Evolutionary conservation across 2,329 filamentous ascomycete species (phyloP).

Genomic region (Talaromyces marneffei): DNA sequence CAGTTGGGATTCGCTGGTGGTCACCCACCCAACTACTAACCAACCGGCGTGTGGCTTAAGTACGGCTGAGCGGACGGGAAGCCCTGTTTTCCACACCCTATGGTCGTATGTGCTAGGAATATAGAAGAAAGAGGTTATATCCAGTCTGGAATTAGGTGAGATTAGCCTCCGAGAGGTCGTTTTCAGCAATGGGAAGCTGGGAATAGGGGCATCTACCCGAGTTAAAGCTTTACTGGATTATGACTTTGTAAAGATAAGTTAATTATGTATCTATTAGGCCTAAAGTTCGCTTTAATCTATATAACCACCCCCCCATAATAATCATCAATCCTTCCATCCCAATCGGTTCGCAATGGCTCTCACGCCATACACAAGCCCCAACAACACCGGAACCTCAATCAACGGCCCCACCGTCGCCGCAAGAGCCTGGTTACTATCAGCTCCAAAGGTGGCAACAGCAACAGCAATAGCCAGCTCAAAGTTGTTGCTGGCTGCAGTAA

Average conservation of each 20-base stretch:
- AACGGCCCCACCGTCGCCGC: conserved; percentile 78
- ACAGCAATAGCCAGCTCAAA: conserved; percentile 90
- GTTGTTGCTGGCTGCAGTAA: conserved; percentile 87
- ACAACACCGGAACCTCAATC: conserved; percentile 77
- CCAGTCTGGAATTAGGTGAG: not conserved
- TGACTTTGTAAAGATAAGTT: not conserved
- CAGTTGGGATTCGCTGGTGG: conserved; percentile 7
- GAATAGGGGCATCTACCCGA: not conserved
- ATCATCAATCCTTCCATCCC: conserved; percentile 46
- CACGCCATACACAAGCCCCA: conserved; percentile 70
- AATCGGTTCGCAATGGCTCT: conserved; percentile 51
- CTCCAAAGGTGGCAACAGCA: conserved; percentile 72
- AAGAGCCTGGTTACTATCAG: conserved; percentile 71
- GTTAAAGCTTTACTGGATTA: not conserved
- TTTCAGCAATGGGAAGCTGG: not conserved
- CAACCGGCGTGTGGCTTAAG: conserved; percentile 9
- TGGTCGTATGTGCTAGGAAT: not conserved
- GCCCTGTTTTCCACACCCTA: conserved; percentile 9
- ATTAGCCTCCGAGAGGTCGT: too few species aligned
- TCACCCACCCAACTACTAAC: conserved; percentile 9
- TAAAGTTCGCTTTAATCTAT: not conserved
- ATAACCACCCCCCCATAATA: not conserved
- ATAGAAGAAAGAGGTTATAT: not conserved
- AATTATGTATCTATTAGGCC: not conserved
- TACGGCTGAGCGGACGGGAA: conserved; percentile 8